Base-by-base conservation (phyloP, 306 rosid genomes). In the Malus orientalis region DNA sequence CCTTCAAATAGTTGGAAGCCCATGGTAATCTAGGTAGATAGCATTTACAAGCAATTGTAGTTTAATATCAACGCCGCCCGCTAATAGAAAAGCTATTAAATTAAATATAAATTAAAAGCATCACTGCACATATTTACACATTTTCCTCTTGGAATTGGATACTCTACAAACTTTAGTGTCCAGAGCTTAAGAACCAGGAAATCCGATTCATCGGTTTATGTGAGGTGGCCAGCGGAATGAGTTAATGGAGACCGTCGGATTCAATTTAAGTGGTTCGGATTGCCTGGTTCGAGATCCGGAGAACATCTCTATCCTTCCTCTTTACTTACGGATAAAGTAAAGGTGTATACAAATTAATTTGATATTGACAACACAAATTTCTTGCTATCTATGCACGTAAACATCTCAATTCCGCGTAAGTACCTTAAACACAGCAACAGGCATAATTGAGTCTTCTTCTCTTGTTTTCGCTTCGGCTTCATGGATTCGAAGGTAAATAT, bases 261-360 rank as follows among this genome's bases (percentile, higher is more conserved):
- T 38, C 42, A 38, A 38, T 38, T 38, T 38, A 9, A 1, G 10
- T 38, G 10, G 42, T 38, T 38, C 10, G 42, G 42, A 38, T 38
- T 38, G 42, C 42, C 9, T 0, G 0, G 9, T 38, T 2, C 0
- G 0, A 38, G 42, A 38, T 38, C 9, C 9, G 42, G 42, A 7
- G 10, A 1, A 6, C 2, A 38, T 38, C 9, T 7, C 10, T 7
- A 0, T 7, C 42, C 42, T 72, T 80, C 67, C 77, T 74, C 73
- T 60, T 61, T 49, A 72, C 67, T 71, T 25, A 4, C 81, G 78
- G 73, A 51, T 61, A 78, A 85, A 75, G 80, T 58, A 75, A 22
- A 67, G 74, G 84, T 15, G 83, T 84, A 76, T 84, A 80, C 84
- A 85, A 76, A 74, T 69, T 78, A 83, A 76, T 82, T 73, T 69